A percentile compares a stretch with the other conserved stretches of the same genome.
phyloP scores from a whole-genome alignment of 768 basidiomycete genomes.

The Trametes gibbosa region DNA sequence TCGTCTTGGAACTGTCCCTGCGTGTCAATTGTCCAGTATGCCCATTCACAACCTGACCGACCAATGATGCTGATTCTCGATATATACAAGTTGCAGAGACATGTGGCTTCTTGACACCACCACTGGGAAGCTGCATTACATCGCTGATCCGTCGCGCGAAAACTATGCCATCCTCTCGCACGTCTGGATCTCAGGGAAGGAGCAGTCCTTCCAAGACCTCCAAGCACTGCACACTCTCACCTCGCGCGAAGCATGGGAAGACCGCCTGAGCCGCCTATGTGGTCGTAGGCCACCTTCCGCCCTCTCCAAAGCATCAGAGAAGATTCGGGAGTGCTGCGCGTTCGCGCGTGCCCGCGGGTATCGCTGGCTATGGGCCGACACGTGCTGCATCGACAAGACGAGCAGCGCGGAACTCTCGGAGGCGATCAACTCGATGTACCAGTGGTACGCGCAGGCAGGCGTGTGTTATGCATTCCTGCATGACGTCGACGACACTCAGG shows the following conservation, averaged over 20 bases:
- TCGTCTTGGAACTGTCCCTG: too few species aligned
- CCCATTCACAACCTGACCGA: too few species aligned
- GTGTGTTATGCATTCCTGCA: conserved; percentile 10
- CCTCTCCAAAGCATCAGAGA: not conserved
- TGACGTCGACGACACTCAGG: conserved; percentile 3
- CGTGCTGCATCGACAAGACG: conserved; percentile 19
- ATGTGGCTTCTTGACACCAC: conserved; percentile 5
- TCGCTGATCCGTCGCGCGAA: not conserved
- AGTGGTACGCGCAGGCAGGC: conserved; percentile 5
- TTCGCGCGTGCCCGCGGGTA: not conserved
- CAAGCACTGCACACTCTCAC: conserved; percentile 1
- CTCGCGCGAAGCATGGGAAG: not conserved
- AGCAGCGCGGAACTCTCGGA: conserved; percentile 17
- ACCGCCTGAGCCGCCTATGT: not conserved
- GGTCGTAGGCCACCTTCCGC: not conserved
- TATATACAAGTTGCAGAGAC: too few species aligned
- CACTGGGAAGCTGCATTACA: not conserved
- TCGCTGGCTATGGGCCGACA: conserved; percentile 8
- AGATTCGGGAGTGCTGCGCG: conserved; percentile 10
- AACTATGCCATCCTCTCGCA: conserved; percentile 17
- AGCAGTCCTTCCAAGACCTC: conserved; percentile 11
- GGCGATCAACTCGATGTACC: conserved; percentile 18
- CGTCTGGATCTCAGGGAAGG: conserved; percentile 10
- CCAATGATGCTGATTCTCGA: not conserved
- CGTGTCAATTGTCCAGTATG: too few species aligned